phyloP scores from a whole-genome alignment of 1,139 yeast genomes.

The Kodamaea arcana region DNA sequence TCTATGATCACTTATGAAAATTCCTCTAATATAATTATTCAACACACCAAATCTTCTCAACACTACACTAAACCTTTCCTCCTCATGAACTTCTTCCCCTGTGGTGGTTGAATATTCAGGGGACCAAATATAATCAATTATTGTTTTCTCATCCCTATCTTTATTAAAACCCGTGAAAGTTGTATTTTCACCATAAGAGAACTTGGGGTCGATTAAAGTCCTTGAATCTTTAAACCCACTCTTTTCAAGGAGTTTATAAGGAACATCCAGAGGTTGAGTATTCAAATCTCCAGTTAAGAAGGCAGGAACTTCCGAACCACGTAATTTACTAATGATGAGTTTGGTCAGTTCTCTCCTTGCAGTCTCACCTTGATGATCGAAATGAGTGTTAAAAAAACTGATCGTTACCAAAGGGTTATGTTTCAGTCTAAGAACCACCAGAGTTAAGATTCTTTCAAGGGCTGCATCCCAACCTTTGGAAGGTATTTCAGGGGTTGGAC shows the following conservation, averaged over 20 bases:
- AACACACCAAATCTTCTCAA: conserved; percentile 17
- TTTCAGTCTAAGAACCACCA: conserved; percentile 14
- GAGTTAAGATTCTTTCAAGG: conserved; percentile 19
- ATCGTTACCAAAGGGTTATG: conserved; percentile 13
- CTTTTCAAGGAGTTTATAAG: conserved; percentile 15
- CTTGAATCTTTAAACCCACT: conserved; percentile 19
- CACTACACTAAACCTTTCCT: conserved; percentile 9
- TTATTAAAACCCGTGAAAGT: conserved; percentile 20
- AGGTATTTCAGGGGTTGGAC: conserved; percentile 46
- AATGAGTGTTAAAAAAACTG: conserved; percentile 55
- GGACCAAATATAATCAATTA: conserved; percentile 24
- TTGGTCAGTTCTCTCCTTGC: conserved; percentile 48
- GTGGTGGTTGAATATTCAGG: conserved; percentile 9
- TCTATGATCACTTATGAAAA: conserved; percentile 22
- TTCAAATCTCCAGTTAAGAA: conserved; percentile 48
- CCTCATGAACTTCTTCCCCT: neutral
- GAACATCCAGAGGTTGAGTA: conserved; percentile 48
- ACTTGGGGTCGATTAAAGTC: conserved; percentile 10
- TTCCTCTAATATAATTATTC: conserved; percentile 13
- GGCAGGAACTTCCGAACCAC: conserved; percentile 37
- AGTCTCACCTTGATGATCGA: conserved; percentile 49
- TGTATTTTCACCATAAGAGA: conserved; percentile 14
- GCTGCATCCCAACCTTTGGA: conserved; percentile 30
- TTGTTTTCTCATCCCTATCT: conserved; percentile 12
- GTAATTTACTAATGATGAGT: conserved; percentile 41